Percentiles rank a stretch among this genome's conserved stretches.
phyloP scores from a whole-genome alignment of 306 rosid species.

The Prunus salicina region DNA sequence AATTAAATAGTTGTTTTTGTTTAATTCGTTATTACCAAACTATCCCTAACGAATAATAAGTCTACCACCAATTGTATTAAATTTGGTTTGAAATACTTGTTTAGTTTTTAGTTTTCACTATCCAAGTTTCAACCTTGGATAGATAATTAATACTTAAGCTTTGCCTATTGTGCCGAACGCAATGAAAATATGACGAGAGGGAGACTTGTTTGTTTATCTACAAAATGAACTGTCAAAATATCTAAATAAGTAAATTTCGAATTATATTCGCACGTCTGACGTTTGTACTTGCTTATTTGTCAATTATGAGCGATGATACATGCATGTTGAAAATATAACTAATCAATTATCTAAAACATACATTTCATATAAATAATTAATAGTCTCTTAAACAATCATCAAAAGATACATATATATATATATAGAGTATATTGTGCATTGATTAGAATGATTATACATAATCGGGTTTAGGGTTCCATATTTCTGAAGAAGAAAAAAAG shows the following conservation, averaged over 20 bases:
- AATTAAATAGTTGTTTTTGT: background rate
- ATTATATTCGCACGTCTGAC: background rate
- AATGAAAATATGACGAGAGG: background rate
- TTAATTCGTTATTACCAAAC: background rate
- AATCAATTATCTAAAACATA: background rate
- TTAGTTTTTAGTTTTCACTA: background rate
- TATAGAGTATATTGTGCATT: no score
- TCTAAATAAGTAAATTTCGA: background rate
- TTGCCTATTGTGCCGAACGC: background rate
- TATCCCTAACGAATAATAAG: background rate
- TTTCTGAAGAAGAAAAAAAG: no score
- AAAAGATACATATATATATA: background rate
- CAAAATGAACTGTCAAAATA: background rate
- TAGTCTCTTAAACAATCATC: background rate
- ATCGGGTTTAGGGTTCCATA: no score
- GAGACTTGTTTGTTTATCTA: background rate
- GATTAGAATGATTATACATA: background rate
- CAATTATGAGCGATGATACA: background rate
- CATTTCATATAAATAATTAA: no score
- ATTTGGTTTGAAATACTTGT: background rate
- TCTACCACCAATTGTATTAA: background rate
- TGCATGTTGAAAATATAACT: background rate
- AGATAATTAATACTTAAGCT: background rate
- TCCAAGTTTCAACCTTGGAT: background rate
- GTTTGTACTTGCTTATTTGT: background rate